Percentiles rank a stretch among this genome's conserved stretches.
These are phyloP conservation scores for Neurospora cerealis DNA, from an alignment of 495 filamentous ascomycete species.

Conservation along the genomic window DNA sequence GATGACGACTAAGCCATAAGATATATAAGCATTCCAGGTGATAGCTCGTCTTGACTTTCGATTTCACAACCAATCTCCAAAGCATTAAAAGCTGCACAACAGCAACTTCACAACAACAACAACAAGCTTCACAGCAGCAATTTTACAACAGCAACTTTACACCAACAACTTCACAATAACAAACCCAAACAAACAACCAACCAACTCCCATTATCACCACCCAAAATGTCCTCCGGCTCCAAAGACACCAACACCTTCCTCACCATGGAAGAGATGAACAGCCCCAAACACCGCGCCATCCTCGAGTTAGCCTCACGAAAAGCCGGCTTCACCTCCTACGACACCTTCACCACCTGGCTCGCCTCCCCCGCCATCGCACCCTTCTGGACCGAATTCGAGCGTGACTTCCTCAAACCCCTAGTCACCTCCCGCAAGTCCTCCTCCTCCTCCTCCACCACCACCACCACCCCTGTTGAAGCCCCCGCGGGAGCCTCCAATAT, in stretches of 20 bases:
- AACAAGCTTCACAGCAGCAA: background rate
- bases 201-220: background rate
- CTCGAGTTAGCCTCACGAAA: background rate
- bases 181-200: background rate
- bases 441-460: background rate
- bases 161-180: background rate
- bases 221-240: background rate
- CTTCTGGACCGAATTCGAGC: background rate
- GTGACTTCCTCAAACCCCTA: background rate
- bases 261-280: background rate
- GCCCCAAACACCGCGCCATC: background rate
- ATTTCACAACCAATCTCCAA: background rate
- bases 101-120: background rate
- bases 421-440: background rate
- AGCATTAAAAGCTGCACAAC: background rate
- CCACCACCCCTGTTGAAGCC: background rate
- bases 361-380: background rate
- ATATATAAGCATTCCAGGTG: background rate
- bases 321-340: background rate
- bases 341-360: background rate
- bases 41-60: background rate
- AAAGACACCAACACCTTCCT: background rate
- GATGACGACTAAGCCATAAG: background rate
- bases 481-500: background rate
- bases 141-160: background rate